phyloP scores from a whole-genome alignment of 148 eudicot genomes.

The Rhododendron kiyosumense region DNA sequence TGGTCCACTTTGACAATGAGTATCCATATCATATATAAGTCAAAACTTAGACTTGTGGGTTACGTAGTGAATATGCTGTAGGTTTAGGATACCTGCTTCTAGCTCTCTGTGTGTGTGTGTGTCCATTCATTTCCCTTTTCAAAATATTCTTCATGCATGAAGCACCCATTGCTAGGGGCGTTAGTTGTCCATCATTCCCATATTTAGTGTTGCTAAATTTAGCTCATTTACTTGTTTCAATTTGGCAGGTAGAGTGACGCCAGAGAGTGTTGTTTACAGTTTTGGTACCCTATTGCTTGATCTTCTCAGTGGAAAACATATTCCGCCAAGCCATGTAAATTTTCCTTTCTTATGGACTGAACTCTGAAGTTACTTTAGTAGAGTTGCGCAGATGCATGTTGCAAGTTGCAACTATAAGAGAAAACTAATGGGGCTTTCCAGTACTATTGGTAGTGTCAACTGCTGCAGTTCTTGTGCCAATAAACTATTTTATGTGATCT shows the following conservation, averaged over 20 bases:
- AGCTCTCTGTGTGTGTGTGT: background rate
- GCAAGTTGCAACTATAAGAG: background rate
- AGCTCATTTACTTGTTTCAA: conserved; percentile 20
- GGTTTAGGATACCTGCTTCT: background rate
- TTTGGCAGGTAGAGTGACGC: conserved; percentile 64
- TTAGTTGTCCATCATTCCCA: background rate
- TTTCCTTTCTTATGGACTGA: background rate
- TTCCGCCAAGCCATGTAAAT: conserved; percentile 82
- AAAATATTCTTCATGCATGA: background rate
- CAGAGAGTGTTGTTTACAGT: conserved; percentile 80
- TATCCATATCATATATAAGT: background rate
- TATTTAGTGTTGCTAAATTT: background rate
- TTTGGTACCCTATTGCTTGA: conserved; percentile 79
- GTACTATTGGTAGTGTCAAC: background rate
- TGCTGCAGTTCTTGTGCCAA: background rate
- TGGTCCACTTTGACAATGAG: background rate
- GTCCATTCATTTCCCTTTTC: background rate
- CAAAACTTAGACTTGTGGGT: background rate
- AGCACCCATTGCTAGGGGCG: background rate
- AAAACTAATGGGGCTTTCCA: background rate
- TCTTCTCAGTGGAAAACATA: conserved; percentile 81
- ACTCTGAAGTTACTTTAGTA: background rate
- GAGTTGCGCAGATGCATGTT: background rate
- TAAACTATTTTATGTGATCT: background rate
- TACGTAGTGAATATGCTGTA: background rate